Conservation (phyloP, 768 basidiomycete species). For the Boletus sp. region DNA sequence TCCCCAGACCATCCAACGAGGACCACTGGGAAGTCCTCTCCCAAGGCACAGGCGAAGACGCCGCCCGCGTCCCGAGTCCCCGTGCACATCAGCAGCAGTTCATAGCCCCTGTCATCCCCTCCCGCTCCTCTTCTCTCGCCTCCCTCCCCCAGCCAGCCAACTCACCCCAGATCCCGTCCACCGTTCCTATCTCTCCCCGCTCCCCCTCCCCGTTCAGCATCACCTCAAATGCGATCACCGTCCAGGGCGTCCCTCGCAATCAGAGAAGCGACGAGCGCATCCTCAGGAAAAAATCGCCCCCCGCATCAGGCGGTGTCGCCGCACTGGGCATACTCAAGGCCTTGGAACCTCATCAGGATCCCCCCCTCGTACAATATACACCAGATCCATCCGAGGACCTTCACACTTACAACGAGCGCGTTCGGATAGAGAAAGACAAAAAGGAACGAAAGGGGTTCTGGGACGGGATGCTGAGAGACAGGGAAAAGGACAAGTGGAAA, state of each 20-base stretch:
- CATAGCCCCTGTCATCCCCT: conserved; percentile 32
- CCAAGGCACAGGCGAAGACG: conserved; percentile 24
- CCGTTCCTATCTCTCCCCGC: conserved; percentile 27
- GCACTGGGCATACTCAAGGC: conserved; percentile 35
- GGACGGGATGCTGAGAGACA: conserved; percentile 38
- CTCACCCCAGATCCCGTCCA: conserved; percentile 36
- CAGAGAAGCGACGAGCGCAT: conserved; percentile 21
- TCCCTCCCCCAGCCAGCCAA: conserved; percentile 43
- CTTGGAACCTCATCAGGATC: conserved; percentile 51
- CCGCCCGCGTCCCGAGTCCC: conserved; percentile 19
- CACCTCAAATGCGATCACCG: conserved; percentile 20
- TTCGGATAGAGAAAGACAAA: conserved; percentile 40
- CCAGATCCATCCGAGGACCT: conserved; percentile 33
- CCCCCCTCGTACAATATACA: conserved; percentile 6
- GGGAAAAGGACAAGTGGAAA: conserved; percentile 33
- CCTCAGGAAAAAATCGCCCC: conserved; percentile 29
- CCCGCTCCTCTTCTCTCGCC: conserved; percentile 50
- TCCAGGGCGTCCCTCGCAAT: conserved; percentile 13
- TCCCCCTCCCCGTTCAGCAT: conserved; percentile 48
- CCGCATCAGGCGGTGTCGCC: conserved; percentile 26
- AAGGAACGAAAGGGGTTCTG: conserved; percentile 57
- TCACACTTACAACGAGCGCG: conserved; percentile 18
- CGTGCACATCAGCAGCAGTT: conserved; percentile 26
- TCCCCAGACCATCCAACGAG: conserved; percentile 33
- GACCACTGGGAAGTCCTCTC: conserved; percentile 48